Percentiles rank a stretch among this genome's conserved stretches.
Evolutionary conservation across 2,329 filamentous ascomycete genomes (phyloP).

Genomic region (Epichloe coenophiala): DNA sequence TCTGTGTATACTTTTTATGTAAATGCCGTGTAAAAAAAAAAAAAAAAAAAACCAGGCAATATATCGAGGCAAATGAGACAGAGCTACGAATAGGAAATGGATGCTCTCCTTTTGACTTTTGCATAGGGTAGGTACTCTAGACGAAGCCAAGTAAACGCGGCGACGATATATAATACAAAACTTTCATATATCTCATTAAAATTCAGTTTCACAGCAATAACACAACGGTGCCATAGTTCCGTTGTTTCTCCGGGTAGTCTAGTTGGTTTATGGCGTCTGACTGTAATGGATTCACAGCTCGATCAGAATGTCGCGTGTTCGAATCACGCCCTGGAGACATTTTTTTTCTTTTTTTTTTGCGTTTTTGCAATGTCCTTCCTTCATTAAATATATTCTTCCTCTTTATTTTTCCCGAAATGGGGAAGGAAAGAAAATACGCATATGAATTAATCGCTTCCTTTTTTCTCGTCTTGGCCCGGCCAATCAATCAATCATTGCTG

Average conservation of each 20-base stretch:
- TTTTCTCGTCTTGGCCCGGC: too few relatives aligned
- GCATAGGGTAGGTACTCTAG: too few relatives aligned
- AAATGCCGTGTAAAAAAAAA: not conserved
- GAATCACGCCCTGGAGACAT: conserved; percentile 16
- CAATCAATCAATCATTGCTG: too few relatives aligned
- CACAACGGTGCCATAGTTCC: not conserved
- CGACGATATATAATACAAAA: fast-evolving
- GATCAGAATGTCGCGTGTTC: conserved; percentile 17
- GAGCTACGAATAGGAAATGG: not conserved
- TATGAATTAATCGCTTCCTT: too few relatives aligned
- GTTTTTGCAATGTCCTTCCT: not conserved
- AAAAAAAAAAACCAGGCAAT: too few relatives aligned
- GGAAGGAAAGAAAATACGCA: too few relatives aligned
- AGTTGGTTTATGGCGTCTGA: conserved; percentile 18
- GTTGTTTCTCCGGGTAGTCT: conserved; percentile 14
- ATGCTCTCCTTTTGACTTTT: not conserved
- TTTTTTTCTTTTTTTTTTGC: too few relatives aligned
- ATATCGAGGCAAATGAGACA: too few relatives aligned
- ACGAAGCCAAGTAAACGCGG: too few relatives aligned
- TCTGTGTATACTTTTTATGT: not conserved
- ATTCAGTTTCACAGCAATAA: fast-evolving
- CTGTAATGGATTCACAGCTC: conserved; percentile 13
- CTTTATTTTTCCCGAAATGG: too few relatives aligned
- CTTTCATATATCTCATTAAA: not conserved
- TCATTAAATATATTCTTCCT: too few relatives aligned